phyloP scores from a whole-genome alignment of 768 basidiomycete species.

The Mycena sanguinolenta region DNA sequence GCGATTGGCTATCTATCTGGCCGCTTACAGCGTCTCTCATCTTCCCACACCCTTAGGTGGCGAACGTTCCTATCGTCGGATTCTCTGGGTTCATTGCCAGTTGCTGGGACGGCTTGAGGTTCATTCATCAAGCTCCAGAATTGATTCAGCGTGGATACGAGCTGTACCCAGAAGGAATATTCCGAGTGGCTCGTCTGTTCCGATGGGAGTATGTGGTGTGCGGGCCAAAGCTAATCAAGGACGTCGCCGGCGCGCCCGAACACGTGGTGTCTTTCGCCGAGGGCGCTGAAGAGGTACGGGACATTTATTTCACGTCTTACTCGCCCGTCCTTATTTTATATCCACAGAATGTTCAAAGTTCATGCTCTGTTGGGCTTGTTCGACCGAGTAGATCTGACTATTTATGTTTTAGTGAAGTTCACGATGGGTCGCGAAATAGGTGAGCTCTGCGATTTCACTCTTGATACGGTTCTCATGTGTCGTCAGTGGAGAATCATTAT shows the following conservation, averaged over 20 bases:
- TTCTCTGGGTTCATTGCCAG: constrained; percentile 18
- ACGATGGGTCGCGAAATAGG: constrained; percentile 9
- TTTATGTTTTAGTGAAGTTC: background rate
- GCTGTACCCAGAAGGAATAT: constrained; percentile 18
- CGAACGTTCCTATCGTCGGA: constrained; percentile 16
- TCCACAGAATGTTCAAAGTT: background rate
- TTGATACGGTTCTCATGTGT: background rate
- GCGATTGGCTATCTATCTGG: too few species aligned
- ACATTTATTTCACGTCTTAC: background rate
- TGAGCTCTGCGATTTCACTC: background rate
- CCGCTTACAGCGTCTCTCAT: too few species aligned
- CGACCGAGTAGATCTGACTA: too few species aligned
- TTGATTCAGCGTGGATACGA: constrained; percentile 25
- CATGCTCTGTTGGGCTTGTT: background rate
- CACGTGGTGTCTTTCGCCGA: constrained; percentile 52
- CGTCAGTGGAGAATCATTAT: constrained; percentile 13
- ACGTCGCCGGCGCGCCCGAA: constrained; percentile 55
- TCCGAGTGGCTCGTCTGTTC: constrained; percentile 21
- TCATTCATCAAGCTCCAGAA: background rate
- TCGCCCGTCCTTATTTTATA: background rate
- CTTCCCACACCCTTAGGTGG: too few species aligned
- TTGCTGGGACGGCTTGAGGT: constrained; percentile 13
- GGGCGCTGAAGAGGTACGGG: constrained; percentile 46
- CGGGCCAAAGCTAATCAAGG: constrained; percentile 50
- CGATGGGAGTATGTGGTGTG: constrained; percentile 57